Conservation (phyloP, 306 rosid genomes). For the Acacia crassicarpa region DNA sequence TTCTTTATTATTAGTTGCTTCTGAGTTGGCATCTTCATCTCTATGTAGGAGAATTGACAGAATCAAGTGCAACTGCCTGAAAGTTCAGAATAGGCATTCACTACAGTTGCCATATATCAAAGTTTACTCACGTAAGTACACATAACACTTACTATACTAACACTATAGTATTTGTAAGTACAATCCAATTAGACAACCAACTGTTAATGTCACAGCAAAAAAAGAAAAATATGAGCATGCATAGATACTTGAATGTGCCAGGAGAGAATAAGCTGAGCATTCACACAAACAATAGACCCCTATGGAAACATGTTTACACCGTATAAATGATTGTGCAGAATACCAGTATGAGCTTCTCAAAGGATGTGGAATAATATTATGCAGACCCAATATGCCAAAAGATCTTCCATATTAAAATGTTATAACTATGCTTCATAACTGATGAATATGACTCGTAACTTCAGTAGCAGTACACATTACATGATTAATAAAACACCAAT, state of each 20-base stretch:
- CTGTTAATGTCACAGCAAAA: conserved; percentile 14
- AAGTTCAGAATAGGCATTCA: conserved; percentile 35
- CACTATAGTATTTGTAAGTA: not conserved
- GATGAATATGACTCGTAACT: not conserved
- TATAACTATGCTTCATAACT: not conserved
- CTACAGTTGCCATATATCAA: not conserved
- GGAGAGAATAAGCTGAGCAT: not conserved
- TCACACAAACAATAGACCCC: not conserved
- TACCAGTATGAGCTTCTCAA: conserved; percentile 14
- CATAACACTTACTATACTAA: not conserved
- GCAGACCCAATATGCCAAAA: not conserved
- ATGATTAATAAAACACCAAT: conserved; percentile 5
- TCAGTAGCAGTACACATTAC: not conserved
- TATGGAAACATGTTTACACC: conserved; percentile 22
- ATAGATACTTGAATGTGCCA: not conserved
- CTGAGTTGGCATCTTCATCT: conserved; percentile 85
- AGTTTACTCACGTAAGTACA: conserved; percentile 5
- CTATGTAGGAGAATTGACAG: conserved; percentile 72
- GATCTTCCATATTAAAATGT: not conserved
- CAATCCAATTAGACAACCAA: not conserved
- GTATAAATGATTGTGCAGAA: not conserved
- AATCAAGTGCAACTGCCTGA: conserved; percentile 81
- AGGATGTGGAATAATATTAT: not conserved
- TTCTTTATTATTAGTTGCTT: conserved; percentile 45
- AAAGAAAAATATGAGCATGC: not conserved